Conservation (phyloP, 176 grass and related monocot species). For the Bolboschoenus planiculmis region DNA sequence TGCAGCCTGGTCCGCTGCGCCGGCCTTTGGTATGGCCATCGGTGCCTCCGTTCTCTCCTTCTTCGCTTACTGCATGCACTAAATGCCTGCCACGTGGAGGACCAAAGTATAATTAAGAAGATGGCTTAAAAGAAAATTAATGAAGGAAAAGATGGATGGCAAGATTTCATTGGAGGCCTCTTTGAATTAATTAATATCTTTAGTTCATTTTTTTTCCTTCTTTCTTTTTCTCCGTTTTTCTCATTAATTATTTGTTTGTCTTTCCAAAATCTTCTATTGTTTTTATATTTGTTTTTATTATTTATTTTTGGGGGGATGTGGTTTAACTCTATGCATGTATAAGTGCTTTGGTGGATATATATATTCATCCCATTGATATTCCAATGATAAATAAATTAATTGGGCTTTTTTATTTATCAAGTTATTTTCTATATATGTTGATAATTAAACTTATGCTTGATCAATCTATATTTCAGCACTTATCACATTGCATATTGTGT, state of each 20-base stretch:
- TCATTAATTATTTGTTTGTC: background rate
- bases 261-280: background rate
- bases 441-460: background rate
- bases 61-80: slow-evolving; percentile 76
- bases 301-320: background rate
- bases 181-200: background rate
- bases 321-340: background rate
- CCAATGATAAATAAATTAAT: background rate
- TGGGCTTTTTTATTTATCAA: background rate
- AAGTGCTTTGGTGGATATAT: background rate
- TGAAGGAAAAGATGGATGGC: background rate
- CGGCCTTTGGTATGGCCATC: slow-evolving; percentile 40
- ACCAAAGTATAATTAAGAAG: background rate
- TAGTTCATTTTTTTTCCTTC: background rate
- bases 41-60: slow-evolving; percentile 62
- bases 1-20: slow-evolving; percentile 35
- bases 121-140: background rate
- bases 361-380: slow-evolving; percentile 10
- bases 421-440: background rate
- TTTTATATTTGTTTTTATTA: background rate
- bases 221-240: background rate
- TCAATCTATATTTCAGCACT: background rate
- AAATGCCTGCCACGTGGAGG: background rate
- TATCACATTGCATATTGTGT: background rate
- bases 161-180: background rate